Conservation (phyloP, 768 basidiomycete genomes). For the Suillus alpinus region DNA sequence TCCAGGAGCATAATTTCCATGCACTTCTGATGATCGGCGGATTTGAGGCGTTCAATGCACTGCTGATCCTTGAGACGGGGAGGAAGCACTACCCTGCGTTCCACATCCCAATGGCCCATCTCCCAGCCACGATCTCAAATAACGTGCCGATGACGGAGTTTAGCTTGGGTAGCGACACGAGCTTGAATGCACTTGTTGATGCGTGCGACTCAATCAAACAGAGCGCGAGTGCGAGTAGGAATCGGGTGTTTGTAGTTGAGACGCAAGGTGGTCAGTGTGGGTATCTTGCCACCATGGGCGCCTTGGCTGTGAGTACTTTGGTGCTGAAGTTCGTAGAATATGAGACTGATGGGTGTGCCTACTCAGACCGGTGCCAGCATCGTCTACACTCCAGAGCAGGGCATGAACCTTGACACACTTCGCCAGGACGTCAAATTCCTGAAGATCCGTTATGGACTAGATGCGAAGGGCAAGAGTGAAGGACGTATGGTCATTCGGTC, state of each 20-base stretch:
- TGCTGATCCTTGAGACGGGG: slow-evolving; percentile 76
- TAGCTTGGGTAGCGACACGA: slow-evolving; percentile 95
- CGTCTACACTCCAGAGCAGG: slow-evolving; percentile 91
- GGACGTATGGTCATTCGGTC: slow-evolving; percentile 92
- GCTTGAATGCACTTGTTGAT: slow-evolving; percentile 93
- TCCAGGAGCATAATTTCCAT: slow-evolving; percentile 82
- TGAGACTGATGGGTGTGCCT: background rate
- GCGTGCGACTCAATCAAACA: slow-evolving; percentile 99
- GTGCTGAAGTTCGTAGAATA: background rate
- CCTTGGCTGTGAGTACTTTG: slow-evolving; percentile 73
- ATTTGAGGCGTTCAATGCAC: slow-evolving; percentile 87
- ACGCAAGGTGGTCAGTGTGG: slow-evolving; percentile 97
- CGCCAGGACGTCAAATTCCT: slow-evolving; percentile 86
- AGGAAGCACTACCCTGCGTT: slow-evolving; percentile 85
- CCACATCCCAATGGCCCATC: slow-evolving; percentile 93
- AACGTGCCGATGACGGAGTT: slow-evolving; percentile 98
- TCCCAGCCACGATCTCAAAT: slow-evolving; percentile 97
- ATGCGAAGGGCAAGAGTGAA: slow-evolving; percentile 86
- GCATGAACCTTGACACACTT: slow-evolving; percentile 80
- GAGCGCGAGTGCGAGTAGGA: slow-evolving; percentile 92
- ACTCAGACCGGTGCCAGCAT: slow-evolving; percentile 83
- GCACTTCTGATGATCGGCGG: slow-evolving; percentile 90
- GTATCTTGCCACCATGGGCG: slow-evolving; percentile 93
- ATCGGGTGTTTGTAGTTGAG: slow-evolving; percentile 96
- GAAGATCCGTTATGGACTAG: slow-evolving; percentile 79